Evolutionary conservation across 495 filamentous ascomycete species (phyloP).

Genomic region (Trichoderma asperelloides): DNA sequence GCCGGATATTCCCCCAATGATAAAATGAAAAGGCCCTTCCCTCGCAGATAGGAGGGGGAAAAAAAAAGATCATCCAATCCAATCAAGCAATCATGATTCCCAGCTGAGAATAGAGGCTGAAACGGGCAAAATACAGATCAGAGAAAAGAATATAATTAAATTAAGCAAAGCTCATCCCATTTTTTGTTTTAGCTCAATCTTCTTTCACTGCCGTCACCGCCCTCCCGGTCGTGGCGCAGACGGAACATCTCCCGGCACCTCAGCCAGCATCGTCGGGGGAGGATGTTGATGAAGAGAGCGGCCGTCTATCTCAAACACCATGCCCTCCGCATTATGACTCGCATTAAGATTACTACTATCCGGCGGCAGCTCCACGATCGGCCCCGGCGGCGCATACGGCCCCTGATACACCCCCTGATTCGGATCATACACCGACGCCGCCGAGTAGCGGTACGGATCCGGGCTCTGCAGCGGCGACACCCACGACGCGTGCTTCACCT

Average conservation of each 20-base stretch:
- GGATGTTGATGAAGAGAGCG: background rate
- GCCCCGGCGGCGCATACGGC: background rate
- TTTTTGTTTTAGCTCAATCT: too few species aligned
- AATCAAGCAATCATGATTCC: background rate
- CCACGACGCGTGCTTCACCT: background rate
- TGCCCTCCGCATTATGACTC: background rate
- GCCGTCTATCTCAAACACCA: background rate
- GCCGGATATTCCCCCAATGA: background rate
- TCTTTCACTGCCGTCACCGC: background rate
- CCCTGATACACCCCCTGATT: background rate
- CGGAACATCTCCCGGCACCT: background rate
- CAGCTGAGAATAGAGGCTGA: background rate
- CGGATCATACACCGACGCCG: background rate
- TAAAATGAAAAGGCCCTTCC: background rate
- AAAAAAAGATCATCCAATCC: too few species aligned
- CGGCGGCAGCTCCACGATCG: background rate
- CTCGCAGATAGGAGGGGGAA: too few species aligned
- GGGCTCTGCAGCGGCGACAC: constrained; percentile 4
- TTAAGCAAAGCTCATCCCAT: background rate
- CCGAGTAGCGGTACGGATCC: background rate
- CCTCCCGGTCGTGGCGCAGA: background rate
- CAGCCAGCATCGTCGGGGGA: background rate
- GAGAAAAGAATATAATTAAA: background rate
- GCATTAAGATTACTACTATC: too few species aligned
- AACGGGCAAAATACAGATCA: background rate